Percentiles rank a stretch among this genome's conserved stretches.
phyloP scores from a whole-genome alignment of 352 stramenopile species.

The Phytophthora hibernalis region DNA sequence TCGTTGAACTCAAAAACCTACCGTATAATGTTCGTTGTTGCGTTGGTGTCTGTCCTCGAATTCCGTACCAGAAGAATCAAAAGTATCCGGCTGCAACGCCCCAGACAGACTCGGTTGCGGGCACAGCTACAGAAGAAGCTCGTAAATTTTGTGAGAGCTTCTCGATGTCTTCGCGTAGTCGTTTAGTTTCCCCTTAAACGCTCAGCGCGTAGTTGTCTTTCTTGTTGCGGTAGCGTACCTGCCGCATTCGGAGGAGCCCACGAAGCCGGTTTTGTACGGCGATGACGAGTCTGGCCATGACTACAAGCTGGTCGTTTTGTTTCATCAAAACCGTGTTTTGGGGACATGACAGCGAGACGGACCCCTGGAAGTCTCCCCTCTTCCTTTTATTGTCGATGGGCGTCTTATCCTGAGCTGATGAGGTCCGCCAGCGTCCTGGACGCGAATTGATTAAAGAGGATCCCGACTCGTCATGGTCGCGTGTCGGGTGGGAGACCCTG shows the following conservation, averaged over 20 bases:
- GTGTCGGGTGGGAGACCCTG: not conserved
- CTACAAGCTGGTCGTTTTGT: not conserved
- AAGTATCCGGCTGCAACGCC: conserved; percentile 23
- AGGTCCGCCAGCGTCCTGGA: not conserved
- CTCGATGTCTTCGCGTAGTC: conserved; percentile 20
- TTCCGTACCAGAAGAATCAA: conserved; percentile 7
- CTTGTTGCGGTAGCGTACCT: not conserved
- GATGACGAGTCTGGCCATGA: not conserved
- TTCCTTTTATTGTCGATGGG: not conserved
- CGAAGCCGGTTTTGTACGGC: not conserved
- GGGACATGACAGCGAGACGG: not conserved
- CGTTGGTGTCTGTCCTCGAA: not conserved
- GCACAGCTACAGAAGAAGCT: not conserved
- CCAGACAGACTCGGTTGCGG: conserved; percentile 14
- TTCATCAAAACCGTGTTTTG: not conserved
- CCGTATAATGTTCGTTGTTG: not conserved
- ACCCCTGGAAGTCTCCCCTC: not conserved
- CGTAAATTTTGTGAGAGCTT: conserved; percentile 9
- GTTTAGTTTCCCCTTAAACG: conserved; percentile 15
- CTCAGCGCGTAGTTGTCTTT: not conserved
- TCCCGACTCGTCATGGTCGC: not conserved
- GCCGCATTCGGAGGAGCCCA: not conserved
- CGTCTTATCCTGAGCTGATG: not conserved
- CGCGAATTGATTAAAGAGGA: not conserved
- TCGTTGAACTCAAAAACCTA: not conserved